Percentiles rank a stretch among this genome's conserved stretches.
Evolutionary conservation across 225 moss, liverwort and hornwort species (phyloP).

Genomic region (Marchantia paleacea): DNA sequence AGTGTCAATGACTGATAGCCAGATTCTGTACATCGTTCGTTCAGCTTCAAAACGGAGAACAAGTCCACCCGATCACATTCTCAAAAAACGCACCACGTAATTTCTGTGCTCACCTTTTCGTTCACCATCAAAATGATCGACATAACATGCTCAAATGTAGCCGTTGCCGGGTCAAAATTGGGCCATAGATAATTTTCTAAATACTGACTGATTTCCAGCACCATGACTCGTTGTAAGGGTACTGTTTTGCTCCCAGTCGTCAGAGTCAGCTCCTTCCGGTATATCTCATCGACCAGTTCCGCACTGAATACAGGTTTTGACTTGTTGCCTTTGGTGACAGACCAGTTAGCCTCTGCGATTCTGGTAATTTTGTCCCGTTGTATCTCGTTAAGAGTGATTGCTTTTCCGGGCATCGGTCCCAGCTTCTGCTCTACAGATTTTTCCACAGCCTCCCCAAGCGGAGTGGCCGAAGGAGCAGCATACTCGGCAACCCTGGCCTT

Average conservation of each 20-base stretch:
- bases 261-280: constrained; percentile 74
- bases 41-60: neutral
- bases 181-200: constrained; percentile 98
- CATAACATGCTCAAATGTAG: constrained; percentile 88
- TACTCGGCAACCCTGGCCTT: constrained; percentile 38
- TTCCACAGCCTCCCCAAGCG: constrained; percentile 26
- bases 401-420: constrained; percentile 47
- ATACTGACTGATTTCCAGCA: constrained; percentile 94
- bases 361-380: constrained; percentile 56
- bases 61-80: neutral
- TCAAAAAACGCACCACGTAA: neutral
- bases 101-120: constrained; percentile 56
- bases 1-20: neutral
- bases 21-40: neutral
- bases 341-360: constrained; percentile 59
- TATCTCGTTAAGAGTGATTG: constrained; percentile 59
- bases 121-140: constrained; percentile 97
- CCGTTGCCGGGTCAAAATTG: constrained; percentile 65
- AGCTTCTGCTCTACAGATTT: constrained; percentile 44
- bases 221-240: constrained; percentile 81
- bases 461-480: constrained; percentile 18
- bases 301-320: constrained; percentile 51
- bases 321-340: constrained; percentile 31
- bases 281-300: constrained; percentile 71
- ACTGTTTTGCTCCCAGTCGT: constrained; percentile 49